A percentile compares a stretch with the other conserved stretches of the same genome.
These are phyloP conservation scores for Gremmenia infestans DNA, from an alignment of 2,329 filamentous ascomycete genomes.

Conservation along the genomic window DNA sequence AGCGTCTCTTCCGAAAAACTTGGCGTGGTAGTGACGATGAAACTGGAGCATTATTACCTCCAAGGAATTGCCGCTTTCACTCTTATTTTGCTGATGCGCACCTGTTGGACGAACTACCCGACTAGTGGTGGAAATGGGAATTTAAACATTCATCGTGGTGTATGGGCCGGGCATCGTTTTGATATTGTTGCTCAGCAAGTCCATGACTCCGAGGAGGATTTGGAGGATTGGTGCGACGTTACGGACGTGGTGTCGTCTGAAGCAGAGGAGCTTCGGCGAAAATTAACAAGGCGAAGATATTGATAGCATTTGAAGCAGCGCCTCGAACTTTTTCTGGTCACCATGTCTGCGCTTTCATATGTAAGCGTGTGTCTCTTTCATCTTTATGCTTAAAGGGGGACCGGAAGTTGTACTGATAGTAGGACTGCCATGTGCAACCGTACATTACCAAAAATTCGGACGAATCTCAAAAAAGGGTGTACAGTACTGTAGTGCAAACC, in stretches of 20 bases:
- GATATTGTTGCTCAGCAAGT: constrained; percentile 2
- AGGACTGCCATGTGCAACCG: no score
- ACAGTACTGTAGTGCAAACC: no score
- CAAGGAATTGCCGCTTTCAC: background rate
- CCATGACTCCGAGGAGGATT: background rate
- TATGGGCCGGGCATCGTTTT: constrained; percentile 8
- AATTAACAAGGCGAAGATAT: background rate
- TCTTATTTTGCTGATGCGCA: background rate
- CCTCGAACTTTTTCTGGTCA: no score
- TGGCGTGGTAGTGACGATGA: background rate
- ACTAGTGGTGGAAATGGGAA: background rate
- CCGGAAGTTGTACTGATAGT: no score
- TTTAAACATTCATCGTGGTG: background rate
- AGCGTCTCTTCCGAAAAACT: background rate
- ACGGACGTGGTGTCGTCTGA: background rate
- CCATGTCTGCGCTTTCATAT: no score
- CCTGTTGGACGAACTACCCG: background rate
- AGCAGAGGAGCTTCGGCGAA: background rate
- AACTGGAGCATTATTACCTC: background rate
- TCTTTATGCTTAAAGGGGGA: no score
- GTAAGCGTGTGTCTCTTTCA: no score
- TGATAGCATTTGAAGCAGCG: no score
- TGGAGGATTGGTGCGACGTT: background rate
- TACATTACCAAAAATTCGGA: no score
- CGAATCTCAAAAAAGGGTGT: no score